Evolutionary conservation across 345 rosid species (phyloP), one percentile per base, ranked within the genome.

Genomic region (Aquilaria sinensis): DNA sequence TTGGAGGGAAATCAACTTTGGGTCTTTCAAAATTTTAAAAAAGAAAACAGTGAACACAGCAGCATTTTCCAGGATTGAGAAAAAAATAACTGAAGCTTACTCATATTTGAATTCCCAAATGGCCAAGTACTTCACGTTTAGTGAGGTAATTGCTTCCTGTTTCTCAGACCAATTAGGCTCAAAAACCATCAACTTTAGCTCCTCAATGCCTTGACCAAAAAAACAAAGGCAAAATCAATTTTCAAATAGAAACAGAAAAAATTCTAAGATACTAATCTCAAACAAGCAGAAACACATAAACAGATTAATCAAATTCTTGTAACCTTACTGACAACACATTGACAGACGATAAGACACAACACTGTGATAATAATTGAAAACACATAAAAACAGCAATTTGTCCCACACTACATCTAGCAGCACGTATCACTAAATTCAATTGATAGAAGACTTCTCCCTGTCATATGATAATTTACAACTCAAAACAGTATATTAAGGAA

Each of bases 91-190:
- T 37, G 43, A 57, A 68, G 75, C 99, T 85, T 79, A 94, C 99
- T 65, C 74, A 15, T 58, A 52, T 64, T 72, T 73, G 67, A 68
- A 51, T 33, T 72, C 68, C 89, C 90, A 88, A 51, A 88, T 15
- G 70, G 84, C 78, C 56, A 52, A 70, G 68, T 88, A 94, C 75
- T 78, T 90, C 56, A 47, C 74, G 81, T 86, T 88, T 80, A 86
- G 68, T 33, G 81, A 80, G 53, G 71, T 71, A 41, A 94, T 88
- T 56, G 77, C 70, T 56, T 85, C 83, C 75, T 82, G 83, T 76
- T 72, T 85, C 75, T 74, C 76, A 15, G 78, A 74, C 99, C 99
- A 94, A 58, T 83, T 73, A 46, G 78, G 74, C 60, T 90, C 97
- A 68, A 63, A 60, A 61, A 78, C 81, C 0, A 76, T 78, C 74